Percentiles rank a stretch among this genome's conserved stretches.
Conservation (phyloP, 495 filamentous ascomycete genomes). For the Aspergillus homomorphus region DNA sequence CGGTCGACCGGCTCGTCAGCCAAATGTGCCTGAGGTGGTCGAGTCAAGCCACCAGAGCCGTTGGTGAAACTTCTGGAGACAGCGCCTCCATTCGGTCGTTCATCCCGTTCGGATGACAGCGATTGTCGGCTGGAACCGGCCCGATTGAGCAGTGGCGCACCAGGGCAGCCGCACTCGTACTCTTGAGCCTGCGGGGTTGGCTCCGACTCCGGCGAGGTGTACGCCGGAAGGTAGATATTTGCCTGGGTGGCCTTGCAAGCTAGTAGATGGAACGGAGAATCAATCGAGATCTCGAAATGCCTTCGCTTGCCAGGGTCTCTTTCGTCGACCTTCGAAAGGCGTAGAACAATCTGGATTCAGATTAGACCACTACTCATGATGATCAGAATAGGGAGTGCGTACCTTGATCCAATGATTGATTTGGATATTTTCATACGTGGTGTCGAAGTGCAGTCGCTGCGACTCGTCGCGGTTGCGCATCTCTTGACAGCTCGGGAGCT, state of each 20-base stretch:
- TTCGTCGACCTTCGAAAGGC: conserved; percentile 82
- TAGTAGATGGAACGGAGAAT: conserved; percentile 94
- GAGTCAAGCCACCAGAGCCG: conserved; percentile 43
- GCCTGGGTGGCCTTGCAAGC: conserved; percentile 90
- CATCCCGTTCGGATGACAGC: conserved; percentile 28
- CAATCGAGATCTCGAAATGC: conserved; percentile 98
- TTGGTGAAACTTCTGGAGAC: conserved; percentile 46
- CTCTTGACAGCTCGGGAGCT: conserved; percentile 85
- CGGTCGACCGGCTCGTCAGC: conserved; percentile 43
- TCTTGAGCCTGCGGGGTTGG: conserved; percentile 45
- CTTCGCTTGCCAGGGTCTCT: conserved; percentile 78
- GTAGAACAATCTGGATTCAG: conserved; percentile 79
- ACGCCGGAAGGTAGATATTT: conserved; percentile 85
- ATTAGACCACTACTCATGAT: not conserved
- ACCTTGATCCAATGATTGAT: conserved; percentile 99
- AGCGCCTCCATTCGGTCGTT: conserved; percentile 21
- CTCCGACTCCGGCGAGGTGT: conserved; percentile 60
- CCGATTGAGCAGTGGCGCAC: conserved; percentile 48
- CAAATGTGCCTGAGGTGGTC: conserved; percentile 48
- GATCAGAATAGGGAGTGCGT: conserved; percentile 20
- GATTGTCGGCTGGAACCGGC: conserved; percentile 39
- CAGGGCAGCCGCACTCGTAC: conserved; percentile 74
- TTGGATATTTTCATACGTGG: conserved; percentile 92
- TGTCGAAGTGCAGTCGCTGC: conserved; percentile 82
- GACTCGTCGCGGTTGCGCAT: conserved; percentile 75